Conservation (phyloP, 2,329 filamentous ascomycete species). For the Leptographium flavum region DNA sequence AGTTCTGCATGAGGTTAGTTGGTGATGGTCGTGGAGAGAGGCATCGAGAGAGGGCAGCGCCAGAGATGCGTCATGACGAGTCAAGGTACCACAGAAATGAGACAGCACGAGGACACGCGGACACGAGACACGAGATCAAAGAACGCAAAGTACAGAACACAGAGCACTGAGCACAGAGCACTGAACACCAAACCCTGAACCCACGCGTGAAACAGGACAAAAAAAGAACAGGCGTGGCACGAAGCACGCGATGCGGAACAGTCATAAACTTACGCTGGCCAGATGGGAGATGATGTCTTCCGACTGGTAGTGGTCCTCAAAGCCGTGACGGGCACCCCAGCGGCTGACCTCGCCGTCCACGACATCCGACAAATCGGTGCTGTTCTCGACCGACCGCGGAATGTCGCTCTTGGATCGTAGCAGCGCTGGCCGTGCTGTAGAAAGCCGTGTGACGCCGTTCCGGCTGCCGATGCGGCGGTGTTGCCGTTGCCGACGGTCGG, state of each 20-base stretch:
- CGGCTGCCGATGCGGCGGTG: slow-evolving; percentile 4
- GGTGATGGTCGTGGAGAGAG: no score
- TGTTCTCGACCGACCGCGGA: slow-evolving; percentile 20
- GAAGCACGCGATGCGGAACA: background rate
- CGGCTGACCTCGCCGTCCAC: slow-evolving; percentile 17
- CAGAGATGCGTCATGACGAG: no score
- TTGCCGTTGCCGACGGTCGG: background rate
- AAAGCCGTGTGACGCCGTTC: slow-evolving; percentile 1
- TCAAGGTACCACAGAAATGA: no score
- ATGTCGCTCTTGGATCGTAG: slow-evolving; percentile 44
- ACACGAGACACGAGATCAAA: no score
- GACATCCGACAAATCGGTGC: slow-evolving; percentile 17
- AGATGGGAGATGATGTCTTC: slow-evolving; percentile 78
- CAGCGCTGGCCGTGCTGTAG: slow-evolving; percentile 32
- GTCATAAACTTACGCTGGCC: slow-evolving; percentile 49
- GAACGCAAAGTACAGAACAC: no score
- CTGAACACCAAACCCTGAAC: no score
- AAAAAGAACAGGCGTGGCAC: no score
- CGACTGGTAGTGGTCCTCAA: slow-evolving; percentile 83
- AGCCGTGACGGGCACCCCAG: slow-evolving; percentile 64
- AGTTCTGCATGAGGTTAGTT: slow-evolving; percentile 48
- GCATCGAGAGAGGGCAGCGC: no score
- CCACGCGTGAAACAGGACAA: no score
- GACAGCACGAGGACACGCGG: no score
- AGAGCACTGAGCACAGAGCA: no score